These are phyloP conservation scores for Aspergillus oerlinghausenensis DNA, from an alignment of 2,329 filamentous ascomycete genomes.

Conservation along the genomic window DNA sequence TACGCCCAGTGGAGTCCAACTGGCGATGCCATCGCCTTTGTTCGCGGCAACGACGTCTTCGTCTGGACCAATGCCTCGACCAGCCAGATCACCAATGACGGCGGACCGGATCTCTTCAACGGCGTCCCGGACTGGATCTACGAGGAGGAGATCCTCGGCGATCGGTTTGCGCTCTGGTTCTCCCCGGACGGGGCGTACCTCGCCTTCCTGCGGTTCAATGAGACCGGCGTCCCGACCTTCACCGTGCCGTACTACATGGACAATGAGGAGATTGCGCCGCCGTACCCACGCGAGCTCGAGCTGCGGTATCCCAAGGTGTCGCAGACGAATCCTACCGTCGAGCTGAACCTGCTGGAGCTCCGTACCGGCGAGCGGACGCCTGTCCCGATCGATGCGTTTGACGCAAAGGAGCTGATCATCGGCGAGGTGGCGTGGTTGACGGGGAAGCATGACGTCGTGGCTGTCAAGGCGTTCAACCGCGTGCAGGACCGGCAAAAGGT, in stretches of 20 bases:
- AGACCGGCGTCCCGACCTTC: constrained; percentile 64
- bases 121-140: constrained; percentile 96
- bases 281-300: constrained; percentile 59
- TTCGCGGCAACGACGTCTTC: constrained; percentile 63
- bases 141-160: constrained; percentile 72
- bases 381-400: constrained; percentile 55
- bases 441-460: constrained; percentile 54
- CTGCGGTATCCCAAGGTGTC: constrained; percentile 67
- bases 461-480: constrained; percentile 64
- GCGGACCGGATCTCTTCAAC: constrained; percentile 79
- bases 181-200: constrained; percentile 78
- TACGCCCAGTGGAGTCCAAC: constrained; percentile 59
- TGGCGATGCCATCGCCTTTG: constrained; percentile 60
- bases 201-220: constrained; percentile 82
- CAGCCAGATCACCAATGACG: constrained; percentile 70
- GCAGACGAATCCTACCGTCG: constrained; percentile 61
- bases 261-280: constrained; percentile 51
- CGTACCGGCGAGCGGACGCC: constrained; percentile 42
- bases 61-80: constrained; percentile 53
- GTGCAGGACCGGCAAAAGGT: constrained; percentile 63
- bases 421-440: constrained; percentile 67
- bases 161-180: constrained; percentile 84
- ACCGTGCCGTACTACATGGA: constrained; percentile 65
- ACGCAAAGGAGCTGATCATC: constrained; percentile 58
- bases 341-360: constrained; percentile 56